Evolutionary conservation across 129 eudicot species (phyloP).

Genomic region (Flaveria trinervia): DNA sequence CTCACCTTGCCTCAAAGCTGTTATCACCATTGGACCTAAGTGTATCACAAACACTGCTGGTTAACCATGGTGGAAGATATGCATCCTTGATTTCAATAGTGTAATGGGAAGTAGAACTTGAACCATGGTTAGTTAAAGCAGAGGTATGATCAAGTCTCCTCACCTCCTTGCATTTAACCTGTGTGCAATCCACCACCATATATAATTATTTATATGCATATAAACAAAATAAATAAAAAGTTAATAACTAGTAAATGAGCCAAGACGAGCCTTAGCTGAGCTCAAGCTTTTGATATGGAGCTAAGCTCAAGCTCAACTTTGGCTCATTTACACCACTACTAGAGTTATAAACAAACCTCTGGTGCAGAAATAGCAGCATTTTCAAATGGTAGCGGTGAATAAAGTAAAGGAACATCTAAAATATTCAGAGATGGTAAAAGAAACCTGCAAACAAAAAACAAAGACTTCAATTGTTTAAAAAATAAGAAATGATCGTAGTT

Average conservation of each 20-base stretch:
- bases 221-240: no score
- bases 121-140: constrained; percentile 35
- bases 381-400: constrained; percentile 78
- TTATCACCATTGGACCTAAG: constrained; percentile 56
- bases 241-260: no score
- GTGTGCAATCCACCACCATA: constrained; percentile 10
- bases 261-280: no score
- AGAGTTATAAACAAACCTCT: constrained; percentile 54
- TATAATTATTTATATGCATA: background rate
- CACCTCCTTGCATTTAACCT: constrained; percentile 90
- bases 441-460: constrained; percentile 48
- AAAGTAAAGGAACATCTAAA: constrained; percentile 77
- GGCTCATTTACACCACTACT: background rate
- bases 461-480: background rate
- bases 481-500: background rate
- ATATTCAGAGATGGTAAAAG: constrained; percentile 54
- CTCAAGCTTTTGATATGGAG: no score
- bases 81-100: constrained; percentile 81
- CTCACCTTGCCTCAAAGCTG: constrained; percentile 80
- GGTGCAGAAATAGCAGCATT: constrained; percentile 88
- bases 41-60: constrained; percentile 56
- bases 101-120: constrained; percentile 55
- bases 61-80: constrained; percentile 90
- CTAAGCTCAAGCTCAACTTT: no score
- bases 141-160: constrained; percentile 51